Base-by-base conservation (phyloP, 495 filamentous ascomycete species). In the Lindgomyces ingoldianus region DNA sequence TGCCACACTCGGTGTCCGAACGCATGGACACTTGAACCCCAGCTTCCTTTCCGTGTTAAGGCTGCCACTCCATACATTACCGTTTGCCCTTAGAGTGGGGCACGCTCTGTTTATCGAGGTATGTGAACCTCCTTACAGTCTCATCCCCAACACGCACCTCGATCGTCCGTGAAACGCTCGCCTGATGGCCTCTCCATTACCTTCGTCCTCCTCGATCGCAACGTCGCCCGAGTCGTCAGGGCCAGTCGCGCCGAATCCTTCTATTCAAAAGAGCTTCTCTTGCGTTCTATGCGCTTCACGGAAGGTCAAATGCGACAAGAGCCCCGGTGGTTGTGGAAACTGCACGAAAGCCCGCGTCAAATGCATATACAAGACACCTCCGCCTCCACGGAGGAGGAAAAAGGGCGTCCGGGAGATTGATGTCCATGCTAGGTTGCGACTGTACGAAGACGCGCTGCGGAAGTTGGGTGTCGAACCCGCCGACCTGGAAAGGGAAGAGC, bases 221-320 rank as follows among this genome's bases (percentile, higher is more conserved):
- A 29, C 8, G n/a, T 19, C 26, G 4, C n/a, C 25, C 51, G 51
- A 55, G 12, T 48, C 56, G 6, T 22, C 57, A 11, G 45, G 33
- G 3, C 14, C 46, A 10, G 10, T 29, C n/a, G 24, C 45, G 19
- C 22, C 41, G 26, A 33, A 47, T 3, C 42, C 8, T 1, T 10
- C 50, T 4, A 22, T 22, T 14, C 59, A 55, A 14, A 70, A 70
- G 22, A 62, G 57, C 62, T 70, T 61, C 52, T 70, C 67, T 0
- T 70, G 67, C 57, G 67, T 70, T 18, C 62, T 65, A 12, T 70
- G 67, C 36, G 56, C 67, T 14, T 62, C 65, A 27, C 56, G 67
- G 9, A 70, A 70, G 48, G 67, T 70, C 57, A 65, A 65, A 65
- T 70, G 67, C 47, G 67, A 70, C 41, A 70, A 70, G 45, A 29